phyloP scores from a whole-genome alignment of 163 green algal genomes.

The Picocystis sp. region DNA sequence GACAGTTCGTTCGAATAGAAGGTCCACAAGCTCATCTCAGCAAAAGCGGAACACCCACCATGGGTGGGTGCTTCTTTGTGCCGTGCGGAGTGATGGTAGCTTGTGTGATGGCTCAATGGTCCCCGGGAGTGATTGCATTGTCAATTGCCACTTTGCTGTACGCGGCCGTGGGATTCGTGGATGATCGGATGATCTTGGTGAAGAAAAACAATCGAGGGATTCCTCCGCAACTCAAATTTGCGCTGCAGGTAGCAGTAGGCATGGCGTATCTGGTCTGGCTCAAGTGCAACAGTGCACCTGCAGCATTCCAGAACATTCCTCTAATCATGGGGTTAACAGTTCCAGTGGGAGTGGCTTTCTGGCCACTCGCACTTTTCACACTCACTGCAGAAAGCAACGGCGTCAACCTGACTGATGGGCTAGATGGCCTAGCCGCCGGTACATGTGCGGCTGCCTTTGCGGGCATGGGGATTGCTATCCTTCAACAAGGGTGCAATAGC shows the following conservation, averaged over 20 bases:
- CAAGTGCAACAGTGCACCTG: not conserved
- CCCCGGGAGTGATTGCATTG: conserved; percentile 1
- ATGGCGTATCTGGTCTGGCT: not conserved
- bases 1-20: conserved; percentile 16
- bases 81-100: conserved; percentile 11
- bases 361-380: conserved; percentile 14
- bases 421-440: conserved; percentile 28
- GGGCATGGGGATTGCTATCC: conserved; percentile 19
- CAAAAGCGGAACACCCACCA: conserved; percentile 26
- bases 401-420: conserved; percentile 32
- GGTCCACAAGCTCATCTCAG: conserved; percentile 14
- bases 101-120: conserved; percentile 1
- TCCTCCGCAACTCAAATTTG: conserved; percentile 11
- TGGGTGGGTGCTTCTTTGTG: conserved; percentile 22
- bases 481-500: conserved; percentile 9
- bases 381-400: conserved; percentile 28
- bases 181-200: conserved; percentile 15
- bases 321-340: not conserved
- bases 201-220: conserved; percentile 13
- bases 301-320: not conserved
- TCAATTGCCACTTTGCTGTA: conserved; percentile 9
- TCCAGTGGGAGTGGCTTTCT: not conserved
- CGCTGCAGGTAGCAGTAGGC: conserved; percentile 12
- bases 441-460: conserved; percentile 13
- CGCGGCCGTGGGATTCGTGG: conserved; percentile 12